Evolutionary conservation across 345 rosid genomes (phyloP), one percentile per base, ranked within the genome.

Genomic region (Zanthoxylum bungeanum): DNA sequence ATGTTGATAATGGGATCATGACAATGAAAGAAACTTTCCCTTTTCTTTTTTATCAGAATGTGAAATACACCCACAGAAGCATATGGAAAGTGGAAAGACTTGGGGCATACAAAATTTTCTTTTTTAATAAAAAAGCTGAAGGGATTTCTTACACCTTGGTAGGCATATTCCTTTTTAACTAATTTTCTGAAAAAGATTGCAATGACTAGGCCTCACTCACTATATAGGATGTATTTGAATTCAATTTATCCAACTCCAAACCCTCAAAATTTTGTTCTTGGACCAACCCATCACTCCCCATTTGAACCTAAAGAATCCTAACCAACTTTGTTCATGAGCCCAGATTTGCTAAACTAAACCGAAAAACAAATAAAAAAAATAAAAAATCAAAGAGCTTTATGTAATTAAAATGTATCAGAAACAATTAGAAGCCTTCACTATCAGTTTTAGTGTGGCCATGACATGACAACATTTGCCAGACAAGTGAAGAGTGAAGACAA

Each of bases 81-180:
- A 68, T 11, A 10, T 69, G 40, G 60, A 7, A 53, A 68, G 62
- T 52, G 71, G 61, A 40, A 37, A 22, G 22, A 34, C 40, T 55
- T 27, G 37, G 36, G 52, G 25, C 73, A 57, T 57, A 25, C 19
- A 30, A 3, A 40, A 0, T 9, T 58, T 42, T n/a, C 7, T 3
- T 42, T 69, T 40, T 42, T 1, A n/a, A 1, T 14, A 7, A 21
- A 22, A 68, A 37, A 40, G 51, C 28, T 27, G 27, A 27, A 19
- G 14, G 25, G 53, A 69, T 17, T 55, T 68, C n/a, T 24, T 4
- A 24, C 63, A 27, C 40, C 19, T 59, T 1, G 31, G 44, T 58
- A 58, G n/a, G 7, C 56, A 42, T 44, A 19, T 69, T 69, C 65
- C 19, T 36, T 52, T 66, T 40, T 7, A 6, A 47, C 47, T 31